Base-by-base conservation (phyloP, 176 grass and related monocot species). In the Eragrostis curvula region DNA sequence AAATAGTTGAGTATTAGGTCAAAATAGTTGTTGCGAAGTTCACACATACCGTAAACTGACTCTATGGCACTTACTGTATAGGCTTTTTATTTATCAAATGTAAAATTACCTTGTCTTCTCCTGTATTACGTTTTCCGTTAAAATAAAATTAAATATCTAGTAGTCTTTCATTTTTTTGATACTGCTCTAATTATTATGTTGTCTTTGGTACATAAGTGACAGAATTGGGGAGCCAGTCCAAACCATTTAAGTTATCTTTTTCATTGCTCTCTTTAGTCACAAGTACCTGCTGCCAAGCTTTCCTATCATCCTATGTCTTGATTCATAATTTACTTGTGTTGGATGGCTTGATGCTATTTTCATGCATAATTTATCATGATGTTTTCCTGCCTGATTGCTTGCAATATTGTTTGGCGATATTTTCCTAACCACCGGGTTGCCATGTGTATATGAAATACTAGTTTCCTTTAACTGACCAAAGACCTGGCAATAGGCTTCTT, bases 401-500 rank as follows among this genome's bases (percentile, higher is more conserved):
- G 18, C 36, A 62, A 50, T 20, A 70, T n/a, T 30, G 42, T 13
- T 44, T 46, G 23, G 5, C 3, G 9, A 9, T 78, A 27, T 63
- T 64, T 18, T 36, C 58, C 23, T 77, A 18, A 25, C 23, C 9
- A 25, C 8, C 45, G 16, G 40, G 20, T 1, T 46, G 25, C 17
- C 27, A 81, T 52, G 51, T 74, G 21, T 72, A 53, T 73, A 24
- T 46, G 10, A 50, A 46, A 50, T 64, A 49, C 8, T 73, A 21
- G 18, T 61, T 63, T 24, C 32, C 76, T 77, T 87, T 71, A 77
- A 52, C 58, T 71, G 25, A 36, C 9, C 6, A 83, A 78, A 83
- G 58, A 77, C 45, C 41, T 40, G 75, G 48, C 39, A 66, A 39
- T 9, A n/a, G 27, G 10, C 20, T 30, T 24, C 5, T n/a, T 65